phyloP scores from a whole-genome alignment of 1,284 basidiomycete species.

The Earliella scabrosa region DNA sequence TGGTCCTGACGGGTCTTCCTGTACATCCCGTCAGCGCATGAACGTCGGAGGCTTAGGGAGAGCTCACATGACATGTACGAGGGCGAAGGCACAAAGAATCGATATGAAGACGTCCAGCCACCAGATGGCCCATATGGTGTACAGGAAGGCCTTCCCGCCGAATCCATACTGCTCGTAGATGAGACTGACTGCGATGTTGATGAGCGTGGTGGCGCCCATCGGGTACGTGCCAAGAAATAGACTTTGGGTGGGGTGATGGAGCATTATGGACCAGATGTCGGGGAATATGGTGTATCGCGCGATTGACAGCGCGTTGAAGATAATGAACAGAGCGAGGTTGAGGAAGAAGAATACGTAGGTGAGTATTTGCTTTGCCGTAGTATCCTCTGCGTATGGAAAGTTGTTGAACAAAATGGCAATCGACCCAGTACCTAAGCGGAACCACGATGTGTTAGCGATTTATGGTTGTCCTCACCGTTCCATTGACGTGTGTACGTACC shows the following conservation, averaged over 20 bases:
- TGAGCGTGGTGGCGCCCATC: constrained; percentile 62
- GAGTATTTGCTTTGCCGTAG: constrained; percentile 35
- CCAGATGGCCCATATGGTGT: constrained; percentile 63
- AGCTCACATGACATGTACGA: constrained; percentile 59
- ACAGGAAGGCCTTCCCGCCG: constrained; percentile 51
- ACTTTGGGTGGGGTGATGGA: constrained; percentile 58
- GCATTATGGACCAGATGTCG: constrained; percentile 37
- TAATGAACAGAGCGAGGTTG: constrained; percentile 55
- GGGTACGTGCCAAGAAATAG: constrained; percentile 64
- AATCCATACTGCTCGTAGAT: constrained; percentile 38
- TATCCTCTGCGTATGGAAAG: constrained; percentile 43
- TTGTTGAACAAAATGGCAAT: constrained; percentile 42
- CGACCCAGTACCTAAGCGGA: constrained; percentile 42
- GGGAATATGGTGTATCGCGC: constrained; percentile 57
- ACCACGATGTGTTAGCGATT: not conserved
- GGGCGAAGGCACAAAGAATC: constrained; percentile 52
- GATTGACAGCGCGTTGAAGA: constrained; percentile 45
- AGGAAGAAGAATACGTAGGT: constrained; percentile 54
- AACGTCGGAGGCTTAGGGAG: not conserved
- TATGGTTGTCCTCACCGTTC: not conserved
- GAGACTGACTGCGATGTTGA: constrained; percentile 34
- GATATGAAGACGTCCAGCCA: constrained; percentile 59
- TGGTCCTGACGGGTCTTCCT: constrained; percentile 63
- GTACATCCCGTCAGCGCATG: not conserved
- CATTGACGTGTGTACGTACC: constrained; percentile 12